These are phyloP conservation scores for Aspergillus funiculosus DNA, from an alignment of 495 filamentous ascomycete species.

Conservation along the genomic window DNA sequence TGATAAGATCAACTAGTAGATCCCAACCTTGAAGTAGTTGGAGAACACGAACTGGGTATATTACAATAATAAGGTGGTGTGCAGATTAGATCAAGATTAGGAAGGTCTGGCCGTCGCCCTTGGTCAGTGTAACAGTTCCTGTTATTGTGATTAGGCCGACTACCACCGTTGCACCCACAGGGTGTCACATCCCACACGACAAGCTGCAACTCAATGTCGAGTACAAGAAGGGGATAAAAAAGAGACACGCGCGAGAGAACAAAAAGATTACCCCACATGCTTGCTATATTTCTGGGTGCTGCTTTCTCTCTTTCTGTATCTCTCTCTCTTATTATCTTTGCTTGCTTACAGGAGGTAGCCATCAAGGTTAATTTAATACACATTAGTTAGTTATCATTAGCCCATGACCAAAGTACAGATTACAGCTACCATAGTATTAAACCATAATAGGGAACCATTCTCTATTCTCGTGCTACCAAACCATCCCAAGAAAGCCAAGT, in stretches of 20 bases:
- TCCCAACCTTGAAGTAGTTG: too few relatives aligned
- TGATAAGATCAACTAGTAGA: too few relatives aligned
- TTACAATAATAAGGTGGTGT: background rate
- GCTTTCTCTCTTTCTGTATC: too few relatives aligned
- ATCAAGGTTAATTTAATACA: background rate
- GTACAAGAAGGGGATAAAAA: background rate
- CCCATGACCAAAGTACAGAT: too few relatives aligned
- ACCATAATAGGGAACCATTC: slow-evolving; percentile 5
- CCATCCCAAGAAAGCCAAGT: slow-evolving; percentile 8
- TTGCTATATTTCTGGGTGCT: too few relatives aligned
- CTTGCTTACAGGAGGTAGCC: background rate
- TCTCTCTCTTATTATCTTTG: background rate
- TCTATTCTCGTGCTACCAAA: background rate
- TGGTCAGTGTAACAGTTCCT: slow-evolving; percentile 33
- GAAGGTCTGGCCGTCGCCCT: slow-evolving; percentile 2
- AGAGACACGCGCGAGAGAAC: too few relatives aligned
- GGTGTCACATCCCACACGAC: slow-evolving; percentile 29
- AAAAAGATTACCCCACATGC: too few relatives aligned
- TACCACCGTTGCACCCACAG: slow-evolving; percentile 44
- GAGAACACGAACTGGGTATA: background rate
- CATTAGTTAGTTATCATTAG: too few relatives aligned
- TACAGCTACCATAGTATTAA: too few relatives aligned
- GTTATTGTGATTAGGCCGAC: slow-evolving; percentile 24
- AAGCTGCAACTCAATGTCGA: slow-evolving; percentile 3
- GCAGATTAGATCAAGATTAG: background rate